These are phyloP conservation scores for Colletotrichum liaoningense DNA, from an alignment of 2,329 filamentous ascomycete genomes.

Conservation along the genomic window DNA sequence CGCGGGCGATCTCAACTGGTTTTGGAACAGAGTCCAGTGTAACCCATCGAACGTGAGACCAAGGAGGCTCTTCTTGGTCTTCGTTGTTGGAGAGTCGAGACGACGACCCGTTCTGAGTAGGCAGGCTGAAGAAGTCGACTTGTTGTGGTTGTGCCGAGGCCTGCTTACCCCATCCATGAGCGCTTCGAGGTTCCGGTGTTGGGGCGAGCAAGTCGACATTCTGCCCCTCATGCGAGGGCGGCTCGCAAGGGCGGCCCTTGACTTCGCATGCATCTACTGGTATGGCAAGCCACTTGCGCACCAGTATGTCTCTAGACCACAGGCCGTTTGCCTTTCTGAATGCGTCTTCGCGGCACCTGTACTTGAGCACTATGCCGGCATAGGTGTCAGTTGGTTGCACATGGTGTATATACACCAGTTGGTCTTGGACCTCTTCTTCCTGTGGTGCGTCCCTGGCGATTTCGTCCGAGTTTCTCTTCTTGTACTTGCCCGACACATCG, in stretches of 20 bases:
- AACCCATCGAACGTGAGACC: constrained; percentile 93
- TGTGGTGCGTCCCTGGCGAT: constrained; percentile 47
- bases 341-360: constrained; percentile 84
- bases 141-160: constrained; percentile 43
- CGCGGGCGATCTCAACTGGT: constrained; percentile 86
- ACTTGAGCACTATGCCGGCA: constrained; percentile 89
- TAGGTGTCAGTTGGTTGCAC: constrained; percentile 88
- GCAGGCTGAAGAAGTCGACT: constrained; percentile 38
- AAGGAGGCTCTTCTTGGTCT: constrained; percentile 73
- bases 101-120: constrained; percentile 7
- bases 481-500: constrained; percentile 67
- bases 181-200: constrained; percentile 52
- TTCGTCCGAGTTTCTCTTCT: constrained; percentile 78
- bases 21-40: constrained; percentile 75
- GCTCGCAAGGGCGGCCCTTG: constrained; percentile 77
- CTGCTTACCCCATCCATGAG: constrained; percentile 37
- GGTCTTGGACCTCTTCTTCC: constrained; percentile 75
- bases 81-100: constrained; percentile 34
- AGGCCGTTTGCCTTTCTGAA: constrained; percentile 91
- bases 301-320: constrained; percentile 94
- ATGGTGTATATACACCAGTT: constrained; percentile 90
- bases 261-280: constrained; percentile 91
- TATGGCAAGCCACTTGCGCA: constrained; percentile 81
- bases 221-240: constrained; percentile 56
- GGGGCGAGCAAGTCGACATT: constrained; percentile 63